These are phyloP conservation scores for Trichomonas vaginalis DNA, from an alignment of 208 protist species.

Conservation along the genomic window DNA sequence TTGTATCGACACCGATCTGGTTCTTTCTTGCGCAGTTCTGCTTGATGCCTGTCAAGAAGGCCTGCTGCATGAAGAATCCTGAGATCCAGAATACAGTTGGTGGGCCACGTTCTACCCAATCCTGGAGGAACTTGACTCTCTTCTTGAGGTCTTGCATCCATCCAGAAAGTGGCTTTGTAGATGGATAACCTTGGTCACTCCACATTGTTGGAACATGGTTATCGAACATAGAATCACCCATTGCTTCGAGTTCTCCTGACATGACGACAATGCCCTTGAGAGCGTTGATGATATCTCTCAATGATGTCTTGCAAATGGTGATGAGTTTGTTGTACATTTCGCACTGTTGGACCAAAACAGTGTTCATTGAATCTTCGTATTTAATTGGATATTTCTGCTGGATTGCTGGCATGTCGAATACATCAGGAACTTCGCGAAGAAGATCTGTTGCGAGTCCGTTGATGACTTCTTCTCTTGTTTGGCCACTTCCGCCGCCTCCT, in stretches of 20 bases:
- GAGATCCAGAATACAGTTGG: slow-evolving; percentile 48
- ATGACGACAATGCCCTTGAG: slow-evolving; percentile 91
- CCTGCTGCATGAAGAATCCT: slow-evolving; percentile 70
- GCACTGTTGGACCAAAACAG: slow-evolving; percentile 37
- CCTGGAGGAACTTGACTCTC: slow-evolving; percentile 66
- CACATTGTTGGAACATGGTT: slow-evolving; percentile 81
- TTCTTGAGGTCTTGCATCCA: slow-evolving; percentile 81
- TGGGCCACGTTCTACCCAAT: slow-evolving; percentile 42
- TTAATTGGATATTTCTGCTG: slow-evolving; percentile 31
- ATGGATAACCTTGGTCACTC: slow-evolving; percentile 68
- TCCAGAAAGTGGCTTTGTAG: slow-evolving; percentile 78
- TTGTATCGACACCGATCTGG: slow-evolving; percentile 44
- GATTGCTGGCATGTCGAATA: slow-evolving; percentile 31
- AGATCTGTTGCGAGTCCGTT: slow-evolving; percentile 60
- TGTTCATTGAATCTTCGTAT: slow-evolving; percentile 44
- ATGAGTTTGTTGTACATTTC: slow-evolving; percentile 41
- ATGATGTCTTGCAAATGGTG: slow-evolving; percentile 54
- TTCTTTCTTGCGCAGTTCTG: slow-evolving; percentile 48
- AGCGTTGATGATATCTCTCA: slow-evolving; percentile 72
- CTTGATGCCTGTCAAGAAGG: slow-evolving; percentile 85
- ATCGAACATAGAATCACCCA: slow-evolving; percentile 70
- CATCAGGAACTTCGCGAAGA: slow-evolving; percentile 19
- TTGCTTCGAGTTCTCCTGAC: slow-evolving; percentile 73
- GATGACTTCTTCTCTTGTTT: slow-evolving; percentile 47
- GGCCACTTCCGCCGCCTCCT: slow-evolving; percentile 18